A percentile compares a stretch with the other conserved stretches of the same genome.
phyloP scores from a whole-genome alignment of 2,329 filamentous ascomycete genomes.

The Monosporascus sp. region DNA sequence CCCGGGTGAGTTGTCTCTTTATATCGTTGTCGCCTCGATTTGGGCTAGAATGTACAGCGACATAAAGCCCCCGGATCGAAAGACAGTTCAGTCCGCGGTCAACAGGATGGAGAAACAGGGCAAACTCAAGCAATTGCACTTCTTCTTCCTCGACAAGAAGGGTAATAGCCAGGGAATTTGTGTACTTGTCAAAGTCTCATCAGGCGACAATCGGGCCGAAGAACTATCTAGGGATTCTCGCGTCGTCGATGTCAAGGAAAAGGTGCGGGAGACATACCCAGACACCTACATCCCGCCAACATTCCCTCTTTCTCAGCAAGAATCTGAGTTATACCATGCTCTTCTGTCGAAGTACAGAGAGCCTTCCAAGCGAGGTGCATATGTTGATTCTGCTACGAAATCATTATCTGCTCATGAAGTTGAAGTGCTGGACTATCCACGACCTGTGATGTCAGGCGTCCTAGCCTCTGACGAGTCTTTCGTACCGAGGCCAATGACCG shows the following conservation, averaged over 20 bases:
- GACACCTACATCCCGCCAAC: conserved; percentile 34
- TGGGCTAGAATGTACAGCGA: conserved; percentile 38
- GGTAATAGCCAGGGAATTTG: conserved; percentile 20
- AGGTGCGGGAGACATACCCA: conserved; percentile 42
- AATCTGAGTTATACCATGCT: conserved; percentile 25
- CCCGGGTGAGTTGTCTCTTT: conserved; percentile 44
- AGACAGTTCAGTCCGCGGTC: conserved; percentile 17
- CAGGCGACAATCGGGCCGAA: conserved; percentile 1
- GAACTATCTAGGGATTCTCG: conserved; percentile 36
- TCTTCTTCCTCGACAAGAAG: conserved; percentile 21
- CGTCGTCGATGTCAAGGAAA: conserved; percentile 38
- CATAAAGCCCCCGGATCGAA: conserved; percentile 31
- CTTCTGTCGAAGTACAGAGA: conserved; percentile 19
- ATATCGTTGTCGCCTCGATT: conserved; percentile 38
- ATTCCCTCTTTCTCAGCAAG: conserved; percentile 31
- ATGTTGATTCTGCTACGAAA: not conserved
- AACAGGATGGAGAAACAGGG: conserved; percentile 23
- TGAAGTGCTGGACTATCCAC: conserved; percentile 20
- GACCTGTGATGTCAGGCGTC: conserved; percentile 24
- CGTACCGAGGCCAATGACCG: not conserved
- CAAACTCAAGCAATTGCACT: conserved; percentile 17
- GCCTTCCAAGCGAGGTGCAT: not conserved
- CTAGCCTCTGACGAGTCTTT: conserved; percentile 6
- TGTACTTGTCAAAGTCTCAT: conserved; percentile 15
- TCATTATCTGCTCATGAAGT: conserved; percentile 22